Conservation (phyloP, 2,329 filamentous ascomycete genomes). For the Epichloe festucae region DNA sequence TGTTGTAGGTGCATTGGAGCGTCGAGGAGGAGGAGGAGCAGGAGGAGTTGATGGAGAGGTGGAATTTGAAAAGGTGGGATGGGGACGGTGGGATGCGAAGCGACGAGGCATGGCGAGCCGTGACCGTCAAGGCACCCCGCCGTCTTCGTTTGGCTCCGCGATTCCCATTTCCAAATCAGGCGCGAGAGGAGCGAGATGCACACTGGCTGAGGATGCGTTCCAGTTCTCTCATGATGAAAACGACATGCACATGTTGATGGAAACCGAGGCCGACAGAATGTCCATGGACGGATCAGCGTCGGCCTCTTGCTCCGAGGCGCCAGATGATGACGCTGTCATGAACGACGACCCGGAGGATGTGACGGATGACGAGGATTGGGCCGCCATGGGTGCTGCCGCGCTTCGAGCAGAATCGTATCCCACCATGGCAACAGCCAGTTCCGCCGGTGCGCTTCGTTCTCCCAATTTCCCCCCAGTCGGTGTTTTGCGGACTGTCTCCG, state of each 20-base stretch:
- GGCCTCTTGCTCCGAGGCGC: slow-evolving; percentile 64
- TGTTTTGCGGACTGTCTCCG: slow-evolving; percentile 35
- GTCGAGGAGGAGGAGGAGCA: slow-evolving; percentile 52
- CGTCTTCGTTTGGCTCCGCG: slow-evolving; percentile 31
- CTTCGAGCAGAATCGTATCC: slow-evolving; percentile 57
- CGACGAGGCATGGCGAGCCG: slow-evolving; percentile 50
- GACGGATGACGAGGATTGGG: slow-evolving; percentile 96
- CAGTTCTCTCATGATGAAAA: slow-evolving; percentile 63
- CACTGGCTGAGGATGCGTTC: slow-evolving; percentile 57
- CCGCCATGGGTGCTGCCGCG: slow-evolving; percentile 72
- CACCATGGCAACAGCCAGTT: slow-evolving; percentile 40
- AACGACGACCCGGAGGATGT: slow-evolving; percentile 71
- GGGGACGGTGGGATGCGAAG: slow-evolving; percentile 89
- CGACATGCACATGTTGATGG: slow-evolving; percentile 55
- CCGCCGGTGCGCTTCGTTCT: slow-evolving; percentile 28
- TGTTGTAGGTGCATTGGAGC: slow-evolving; percentile 85
- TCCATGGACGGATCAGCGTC: slow-evolving; percentile 61
- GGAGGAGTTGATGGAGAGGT: slow-evolving; percentile 56
- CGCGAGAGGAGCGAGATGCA: slow-evolving; percentile 35
- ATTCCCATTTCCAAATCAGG: slow-evolving; percentile 43
- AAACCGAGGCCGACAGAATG: slow-evolving; percentile 91
- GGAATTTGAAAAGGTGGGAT: slow-evolving; percentile 89
- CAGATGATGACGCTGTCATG: slow-evolving; percentile 51
- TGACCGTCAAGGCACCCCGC: slow-evolving; percentile 28
- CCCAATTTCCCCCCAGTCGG: slow-evolving; percentile 37